Evolutionary conservation across 371 early-diverging fungal species (phyloP).

Genomic region (Rhizomucor pusillus): DNA sequence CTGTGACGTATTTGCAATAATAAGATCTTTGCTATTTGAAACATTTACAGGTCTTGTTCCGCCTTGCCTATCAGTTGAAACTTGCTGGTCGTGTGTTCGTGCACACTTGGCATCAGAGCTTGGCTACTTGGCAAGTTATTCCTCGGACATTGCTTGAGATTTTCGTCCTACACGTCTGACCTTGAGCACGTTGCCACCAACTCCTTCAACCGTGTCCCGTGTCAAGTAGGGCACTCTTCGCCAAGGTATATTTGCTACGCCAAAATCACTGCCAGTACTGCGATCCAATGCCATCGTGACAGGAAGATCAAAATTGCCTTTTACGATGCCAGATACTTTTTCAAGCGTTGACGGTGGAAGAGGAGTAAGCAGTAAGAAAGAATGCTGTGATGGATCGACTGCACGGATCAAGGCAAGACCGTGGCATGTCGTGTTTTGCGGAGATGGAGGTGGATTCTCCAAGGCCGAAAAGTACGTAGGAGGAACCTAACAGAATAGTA

Average conservation of each 20-base stretch:
- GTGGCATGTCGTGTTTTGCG: conserved; percentile 54
- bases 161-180: conserved; percentile 32
- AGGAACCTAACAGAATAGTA: conserved; percentile 18
- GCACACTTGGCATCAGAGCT: no score
- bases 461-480: conserved; percentile 58
- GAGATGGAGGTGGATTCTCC: conserved; percentile 45
- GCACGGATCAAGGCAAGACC: conserved; percentile 76
- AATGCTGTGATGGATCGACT: conserved; percentile 59
- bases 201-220: conserved; percentile 29
- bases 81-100: no score
- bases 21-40: no score
- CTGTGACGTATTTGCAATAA: no score
- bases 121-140: not conserved
- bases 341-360: conserved; percentile 43
- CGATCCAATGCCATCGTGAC: conserved; percentile 42
- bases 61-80: no score
- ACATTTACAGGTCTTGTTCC: no score
- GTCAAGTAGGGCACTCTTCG: conserved; percentile 48
- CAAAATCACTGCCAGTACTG: conserved; percentile 30
- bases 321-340: conserved; percentile 60
- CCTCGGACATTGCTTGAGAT: conserved; percentile 12
- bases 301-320: conserved; percentile 56
- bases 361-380: conserved; percentile 67
- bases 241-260: conserved; percentile 52
- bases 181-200: conserved; percentile 31